These are phyloP conservation scores for Coelastrella sp. DNA, from an alignment of 139 green algal species.

Conservation along the genomic window DNA sequence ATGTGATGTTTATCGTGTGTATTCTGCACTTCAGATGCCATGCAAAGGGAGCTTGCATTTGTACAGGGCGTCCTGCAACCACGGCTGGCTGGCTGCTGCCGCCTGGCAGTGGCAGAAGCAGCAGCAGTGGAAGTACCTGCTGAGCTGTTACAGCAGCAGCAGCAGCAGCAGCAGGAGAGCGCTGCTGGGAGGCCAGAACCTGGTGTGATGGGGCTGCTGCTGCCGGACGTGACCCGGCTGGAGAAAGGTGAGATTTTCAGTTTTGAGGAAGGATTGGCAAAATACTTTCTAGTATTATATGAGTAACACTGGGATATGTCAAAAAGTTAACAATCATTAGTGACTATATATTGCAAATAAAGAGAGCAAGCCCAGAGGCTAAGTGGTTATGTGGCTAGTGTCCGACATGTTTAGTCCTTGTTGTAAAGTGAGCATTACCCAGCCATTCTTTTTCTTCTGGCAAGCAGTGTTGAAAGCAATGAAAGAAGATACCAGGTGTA, in stretches of 20 bases:
- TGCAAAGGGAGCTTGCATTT: constrained; percentile 40
- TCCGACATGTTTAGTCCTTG: too few species aligned
- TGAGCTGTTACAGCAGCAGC: neutral
- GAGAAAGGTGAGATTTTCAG: neutral
- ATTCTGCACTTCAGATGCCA: neutral
- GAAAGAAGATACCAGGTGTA: too few species aligned
- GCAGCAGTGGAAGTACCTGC: neutral
- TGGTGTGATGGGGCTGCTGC: neutral
- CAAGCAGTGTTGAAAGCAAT: too few species aligned
- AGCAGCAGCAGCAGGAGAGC: neutral
- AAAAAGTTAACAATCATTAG: too few species aligned
- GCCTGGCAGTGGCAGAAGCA: constrained; percentile 34
- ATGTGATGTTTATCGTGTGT: neutral
- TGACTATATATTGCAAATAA: too few species aligned
- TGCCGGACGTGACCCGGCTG: neutral
- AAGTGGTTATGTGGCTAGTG: too few species aligned
- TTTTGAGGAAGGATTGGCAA: neutral
- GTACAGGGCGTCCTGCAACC: constrained; percentile 34
- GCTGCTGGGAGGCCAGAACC: neutral
- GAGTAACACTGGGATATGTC: neutral
- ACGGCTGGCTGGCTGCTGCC: constrained; percentile 15
- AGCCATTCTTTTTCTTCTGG: too few species aligned
- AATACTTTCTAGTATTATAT: neutral
- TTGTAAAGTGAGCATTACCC: too few species aligned
- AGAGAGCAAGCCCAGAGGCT: too few species aligned